phyloP scores from a whole-genome alignment of 2,329 filamentous ascomycete species.

The Microascus cirrosus region DNA sequence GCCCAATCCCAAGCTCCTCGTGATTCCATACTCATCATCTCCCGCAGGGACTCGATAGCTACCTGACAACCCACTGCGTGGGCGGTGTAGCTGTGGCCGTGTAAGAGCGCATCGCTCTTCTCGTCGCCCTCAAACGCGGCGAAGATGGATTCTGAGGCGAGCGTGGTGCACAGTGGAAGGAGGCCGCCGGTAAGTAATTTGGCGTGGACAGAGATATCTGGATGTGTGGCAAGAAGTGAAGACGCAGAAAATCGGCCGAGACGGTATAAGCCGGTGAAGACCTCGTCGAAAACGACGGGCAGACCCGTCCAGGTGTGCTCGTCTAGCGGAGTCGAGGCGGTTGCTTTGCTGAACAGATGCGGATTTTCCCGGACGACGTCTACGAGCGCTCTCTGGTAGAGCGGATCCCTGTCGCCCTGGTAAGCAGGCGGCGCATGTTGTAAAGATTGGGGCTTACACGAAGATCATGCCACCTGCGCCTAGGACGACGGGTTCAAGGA shows the following conservation, averaged over 20 bases:
- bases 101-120: slow-evolving; percentile 69
- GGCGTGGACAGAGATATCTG: slow-evolving; percentile 72
- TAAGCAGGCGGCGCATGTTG: background rate
- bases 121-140: slow-evolving; percentile 57
- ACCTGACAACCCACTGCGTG: slow-evolving; percentile 74
- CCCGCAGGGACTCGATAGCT: slow-evolving; percentile 52
- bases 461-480: slow-evolving; percentile 79
- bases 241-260: slow-evolving; percentile 62
- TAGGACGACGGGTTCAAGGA: slow-evolving; percentile 71
- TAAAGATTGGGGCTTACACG: slow-evolving; percentile 41
- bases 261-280: slow-evolving; percentile 78
- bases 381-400: slow-evolving; percentile 66
- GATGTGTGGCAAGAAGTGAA: slow-evolving; percentile 54
- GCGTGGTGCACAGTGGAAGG: slow-evolving; percentile 64
- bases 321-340: slow-evolving; percentile 7
- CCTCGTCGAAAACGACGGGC: slow-evolving; percentile 74
- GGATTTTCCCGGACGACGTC: slow-evolving; percentile 51
- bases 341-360: slow-evolving; percentile 35
- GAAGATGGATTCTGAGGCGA: slow-evolving; percentile 66
- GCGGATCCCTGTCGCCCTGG: slow-evolving; percentile 49
- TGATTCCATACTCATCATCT: slow-evolving; percentile 47
- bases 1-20: slow-evolving; percentile 45
- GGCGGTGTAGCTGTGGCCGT: slow-evolving; percentile 81
- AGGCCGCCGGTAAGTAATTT: slow-evolving; percentile 76
- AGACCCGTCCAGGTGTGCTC: slow-evolving; percentile 54